Percentiles rank a stretch among this genome's conserved stretches.
phyloP scores from a whole-genome alignment of 2,329 filamentous ascomycete genomes.

The Cercospora sp. region DNA sequence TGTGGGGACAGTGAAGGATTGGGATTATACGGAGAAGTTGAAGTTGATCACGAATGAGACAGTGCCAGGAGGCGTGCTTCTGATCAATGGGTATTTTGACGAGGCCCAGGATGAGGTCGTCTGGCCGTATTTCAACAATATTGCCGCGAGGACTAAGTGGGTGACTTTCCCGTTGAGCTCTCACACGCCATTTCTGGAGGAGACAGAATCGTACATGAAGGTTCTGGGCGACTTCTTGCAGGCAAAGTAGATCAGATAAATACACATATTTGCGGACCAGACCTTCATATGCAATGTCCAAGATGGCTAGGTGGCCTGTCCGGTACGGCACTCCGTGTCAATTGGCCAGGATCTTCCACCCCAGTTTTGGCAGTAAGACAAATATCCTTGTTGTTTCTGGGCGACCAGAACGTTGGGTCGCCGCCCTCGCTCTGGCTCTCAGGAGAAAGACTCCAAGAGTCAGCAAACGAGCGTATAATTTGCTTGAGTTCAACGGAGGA shows the following conservation, averaged over 20 bases:
- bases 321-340: not conserved
- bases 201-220: slow-evolving; percentile 41
- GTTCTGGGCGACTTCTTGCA: slow-evolving; percentile 30
- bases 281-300: not conserved
- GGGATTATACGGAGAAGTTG: slow-evolving; percentile 40
- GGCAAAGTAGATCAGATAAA: not conserved
- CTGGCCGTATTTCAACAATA: slow-evolving; percentile 41
- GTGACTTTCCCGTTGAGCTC: slow-evolving; percentile 39
- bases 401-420: not conserved
- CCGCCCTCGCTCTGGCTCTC: not conserved
- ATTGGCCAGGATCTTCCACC: not conserved
- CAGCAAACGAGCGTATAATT: not conserved
- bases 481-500: not conserved
- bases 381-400: not conserved
- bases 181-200: slow-evolving; percentile 43
- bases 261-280: not conserved
- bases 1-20: slow-evolving; percentile 45
- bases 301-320: not conserved
- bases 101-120: slow-evolving; percentile 41
- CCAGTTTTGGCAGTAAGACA: not conserved
- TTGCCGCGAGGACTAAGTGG: slow-evolving; percentile 45
- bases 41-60: slow-evolving; percentile 43
- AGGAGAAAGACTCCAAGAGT: not conserved
- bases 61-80: slow-evolving; percentile 29
- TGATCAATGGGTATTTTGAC: slow-evolving; percentile 49